Percentiles rank a stretch among this genome's conserved stretches.
phyloP scores from a whole-genome alignment of 768 basidiomycete species.

The Auriscalpium microsporum region DNA sequence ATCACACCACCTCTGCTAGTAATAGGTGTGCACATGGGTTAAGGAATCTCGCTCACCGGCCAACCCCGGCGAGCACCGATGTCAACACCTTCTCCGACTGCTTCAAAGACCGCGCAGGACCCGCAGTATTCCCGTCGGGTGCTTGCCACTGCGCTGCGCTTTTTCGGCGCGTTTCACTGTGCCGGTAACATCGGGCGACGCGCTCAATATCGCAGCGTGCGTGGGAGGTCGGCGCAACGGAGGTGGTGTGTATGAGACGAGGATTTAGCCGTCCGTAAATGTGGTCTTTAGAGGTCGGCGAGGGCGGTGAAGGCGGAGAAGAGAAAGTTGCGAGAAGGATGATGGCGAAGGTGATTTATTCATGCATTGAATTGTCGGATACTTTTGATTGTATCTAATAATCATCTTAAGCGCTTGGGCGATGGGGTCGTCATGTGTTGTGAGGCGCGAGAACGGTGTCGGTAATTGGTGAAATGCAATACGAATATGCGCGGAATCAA shows the following conservation, averaged over 20 bases:
- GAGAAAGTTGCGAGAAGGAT: constrained; percentile 30
- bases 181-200: constrained; percentile 78
- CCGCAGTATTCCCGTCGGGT: constrained; percentile 71
- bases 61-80: constrained; percentile 31
- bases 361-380: too few relatives aligned
- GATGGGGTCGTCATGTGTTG: too few relatives aligned
- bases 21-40: constrained; percentile 35
- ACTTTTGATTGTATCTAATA: too few relatives aligned
- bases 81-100: constrained; percentile 59
- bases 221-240: constrained; percentile 46
- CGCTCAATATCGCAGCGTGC: constrained; percentile 72
- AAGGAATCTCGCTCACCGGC: not conserved
- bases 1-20: constrained; percentile 52
- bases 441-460: too few relatives aligned
- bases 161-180: constrained; percentile 71
- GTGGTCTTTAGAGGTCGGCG: constrained; percentile 51
- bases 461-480: too few relatives aligned
- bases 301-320: constrained; percentile 46
- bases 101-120: constrained; percentile 25
- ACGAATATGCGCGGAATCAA: too few relatives aligned
- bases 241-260: constrained; percentile 32
- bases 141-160: constrained; percentile 51
- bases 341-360: too few relatives aligned
- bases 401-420: too few relatives aligned
- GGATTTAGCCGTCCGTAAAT: too few relatives aligned